These are phyloP conservation scores for Ampelomyces quisqualis DNA, from an alignment of 2,329 filamentous ascomycete species.

Conservation along the genomic window DNA sequence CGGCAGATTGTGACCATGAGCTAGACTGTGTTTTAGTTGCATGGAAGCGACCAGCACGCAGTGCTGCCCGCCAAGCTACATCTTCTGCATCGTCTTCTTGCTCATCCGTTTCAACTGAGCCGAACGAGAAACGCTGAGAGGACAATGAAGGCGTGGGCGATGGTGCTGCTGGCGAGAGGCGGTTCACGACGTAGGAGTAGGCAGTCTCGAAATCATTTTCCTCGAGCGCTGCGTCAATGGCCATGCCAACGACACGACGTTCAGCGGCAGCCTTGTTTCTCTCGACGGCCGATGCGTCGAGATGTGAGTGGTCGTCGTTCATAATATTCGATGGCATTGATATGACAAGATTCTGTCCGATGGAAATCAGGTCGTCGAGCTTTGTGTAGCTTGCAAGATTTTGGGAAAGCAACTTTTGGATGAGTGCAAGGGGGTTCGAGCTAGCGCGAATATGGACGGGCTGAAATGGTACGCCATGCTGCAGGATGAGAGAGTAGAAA, in stretches of 20 bases:
- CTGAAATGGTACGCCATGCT: slow-evolving; percentile 76
- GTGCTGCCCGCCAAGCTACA: slow-evolving; percentile 75
- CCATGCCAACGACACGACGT: slow-evolving; percentile 74
- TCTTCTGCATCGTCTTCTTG: slow-evolving; percentile 53
- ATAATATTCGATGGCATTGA: slow-evolving; percentile 37
- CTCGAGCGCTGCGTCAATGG: slow-evolving; percentile 71
- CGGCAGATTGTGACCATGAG: slow-evolving; percentile 45
- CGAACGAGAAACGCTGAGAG: slow-evolving; percentile 28
- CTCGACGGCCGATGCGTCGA: slow-evolving; percentile 25
- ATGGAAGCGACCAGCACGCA: slow-evolving; percentile 75
- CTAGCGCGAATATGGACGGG: slow-evolving; percentile 77
- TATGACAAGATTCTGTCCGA: slow-evolving; percentile 65
- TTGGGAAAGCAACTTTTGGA: slow-evolving; percentile 72
- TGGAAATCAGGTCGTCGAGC: slow-evolving; percentile 69
- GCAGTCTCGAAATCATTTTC: slow-evolving; percentile 85
- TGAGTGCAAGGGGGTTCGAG: slow-evolving; percentile 70
- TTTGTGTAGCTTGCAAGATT: slow-evolving; percentile 73
- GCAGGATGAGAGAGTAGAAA: slow-evolving; percentile 74
- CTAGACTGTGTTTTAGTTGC: slow-evolving; percentile 28
- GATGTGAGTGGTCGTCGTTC: slow-evolving; percentile 52
- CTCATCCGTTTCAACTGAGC: slow-evolving; percentile 22
- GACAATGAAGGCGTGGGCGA: slow-evolving; percentile 26
- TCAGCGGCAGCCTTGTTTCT: slow-evolving; percentile 52
- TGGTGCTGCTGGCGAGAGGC: slow-evolving; percentile 52
- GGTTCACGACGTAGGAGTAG: slow-evolving; percentile 77